A percentile compares a stretch with the other conserved stretches of the same genome.
Evolutionary conservation across 305 asterid genomes (phyloP).

Genomic region (Stenogyne calaminthoides): DNA sequence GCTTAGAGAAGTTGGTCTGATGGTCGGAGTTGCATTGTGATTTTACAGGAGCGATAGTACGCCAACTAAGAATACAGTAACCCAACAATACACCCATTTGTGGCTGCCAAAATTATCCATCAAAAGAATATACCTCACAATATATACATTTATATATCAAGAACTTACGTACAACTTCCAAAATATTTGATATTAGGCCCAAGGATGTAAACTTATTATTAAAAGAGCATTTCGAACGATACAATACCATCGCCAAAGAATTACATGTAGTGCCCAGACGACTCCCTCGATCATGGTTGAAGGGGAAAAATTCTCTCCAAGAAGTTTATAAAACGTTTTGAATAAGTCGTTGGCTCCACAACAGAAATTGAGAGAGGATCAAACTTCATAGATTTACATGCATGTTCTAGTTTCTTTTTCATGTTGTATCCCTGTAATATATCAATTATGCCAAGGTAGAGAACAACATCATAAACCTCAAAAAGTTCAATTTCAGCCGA

Average conservation of each 20-base stretch:
- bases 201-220: background rate
- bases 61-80: background rate
- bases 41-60: too few species aligned
- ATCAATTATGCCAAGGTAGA: conserved; percentile 87
- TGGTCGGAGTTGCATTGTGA: too few species aligned
- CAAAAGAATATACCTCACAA: background rate
- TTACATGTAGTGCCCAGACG: background rate
- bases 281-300: conserved; percentile 33
- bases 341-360: conserved; percentile 67
- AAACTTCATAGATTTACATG: conserved; percentile 62
- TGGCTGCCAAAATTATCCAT: background rate
- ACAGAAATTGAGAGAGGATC: conserved; percentile 83
- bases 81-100: background rate
- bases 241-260: conserved; percentile 6
- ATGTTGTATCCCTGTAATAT: conserved; percentile 84
- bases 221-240: background rate
- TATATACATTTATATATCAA: background rate
- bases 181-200: background rate
- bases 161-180: background rate
- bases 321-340: conserved; percentile 71
- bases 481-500: conserved; percentile 78
- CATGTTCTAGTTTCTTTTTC: conserved; percentile 77
- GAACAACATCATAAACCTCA: conserved; percentile 93
- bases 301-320: conserved; percentile 71
- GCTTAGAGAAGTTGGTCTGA: too few species aligned